Evolutionary conservation across 192 early-diverging fungal genomes (phyloP).

Genomic region (Haplosporangium gracile): DNA sequence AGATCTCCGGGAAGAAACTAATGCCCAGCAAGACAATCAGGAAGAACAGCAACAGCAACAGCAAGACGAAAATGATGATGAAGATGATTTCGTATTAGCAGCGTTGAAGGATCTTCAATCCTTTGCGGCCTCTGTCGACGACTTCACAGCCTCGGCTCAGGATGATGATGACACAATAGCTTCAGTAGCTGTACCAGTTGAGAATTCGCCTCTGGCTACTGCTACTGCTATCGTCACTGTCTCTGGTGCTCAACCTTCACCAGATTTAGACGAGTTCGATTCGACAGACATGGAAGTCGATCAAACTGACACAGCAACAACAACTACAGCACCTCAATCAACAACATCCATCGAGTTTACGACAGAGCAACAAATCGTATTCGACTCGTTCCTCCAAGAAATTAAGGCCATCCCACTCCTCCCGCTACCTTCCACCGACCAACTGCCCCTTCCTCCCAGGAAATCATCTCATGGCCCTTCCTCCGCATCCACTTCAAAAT

Average conservation of each 20-base stretch:
- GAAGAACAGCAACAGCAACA: not conserved
- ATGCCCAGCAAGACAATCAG: not conserved
- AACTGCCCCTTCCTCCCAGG: not conserved
- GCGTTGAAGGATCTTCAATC: constrained; percentile 35
- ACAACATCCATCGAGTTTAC: not conserved
- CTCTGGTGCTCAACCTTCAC: not conserved
- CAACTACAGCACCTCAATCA: not conserved
- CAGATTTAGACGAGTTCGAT: not conserved
- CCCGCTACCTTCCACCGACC: not conserved
- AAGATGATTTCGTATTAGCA: constrained; percentile 21
- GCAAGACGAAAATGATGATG: not conserved
- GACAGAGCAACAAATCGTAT: constrained; percentile 19
- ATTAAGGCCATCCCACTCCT: constrained; percentile 32
- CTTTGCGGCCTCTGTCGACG: constrained; percentile 33
- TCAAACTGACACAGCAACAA: not conserved
- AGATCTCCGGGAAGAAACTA: not conserved
- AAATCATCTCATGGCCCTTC: not conserved
- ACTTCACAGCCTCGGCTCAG: not conserved
- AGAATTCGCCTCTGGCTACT: rapidly evolving
- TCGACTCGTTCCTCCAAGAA: constrained; percentile 25
- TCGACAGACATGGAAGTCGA: constrained; percentile 1
- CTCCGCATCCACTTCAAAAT: not conserved
- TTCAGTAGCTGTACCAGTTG: not conserved
- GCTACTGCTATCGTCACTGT: not conserved
- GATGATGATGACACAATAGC: not conserved